These are phyloP conservation scores for Adansonia grandidieri DNA, from an alignment of 441 rosid species.

Conservation along the genomic window DNA sequence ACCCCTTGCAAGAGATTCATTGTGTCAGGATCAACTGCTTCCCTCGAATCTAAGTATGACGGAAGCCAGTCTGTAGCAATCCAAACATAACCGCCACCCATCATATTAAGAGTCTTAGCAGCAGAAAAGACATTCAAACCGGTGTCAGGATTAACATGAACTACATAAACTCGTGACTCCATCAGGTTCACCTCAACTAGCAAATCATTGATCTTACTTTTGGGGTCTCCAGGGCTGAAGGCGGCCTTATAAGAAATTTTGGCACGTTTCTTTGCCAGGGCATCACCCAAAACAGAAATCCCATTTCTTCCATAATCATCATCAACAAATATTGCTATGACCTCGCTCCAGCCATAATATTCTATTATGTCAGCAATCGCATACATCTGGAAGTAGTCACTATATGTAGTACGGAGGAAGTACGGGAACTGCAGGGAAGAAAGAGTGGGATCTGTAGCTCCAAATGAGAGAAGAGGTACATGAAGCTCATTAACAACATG, in stretches of 20 bases:
- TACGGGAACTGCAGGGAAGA: constrained; percentile 66
- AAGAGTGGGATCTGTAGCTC: constrained; percentile 89
- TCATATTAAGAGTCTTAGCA: constrained; percentile 81
- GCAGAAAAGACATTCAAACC: constrained; percentile 66
- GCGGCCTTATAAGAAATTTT: constrained; percentile 79
- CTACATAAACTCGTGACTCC: constrained; percentile 90
- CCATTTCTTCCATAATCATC: constrained; percentile 93
- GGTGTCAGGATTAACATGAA: constrained; percentile 86
- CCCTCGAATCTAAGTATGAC: constrained; percentile 65
- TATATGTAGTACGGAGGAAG: constrained; percentile 67
- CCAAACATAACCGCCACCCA: constrained; percentile 79
- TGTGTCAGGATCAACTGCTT: constrained; percentile 41
- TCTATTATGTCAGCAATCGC: constrained; percentile 76
- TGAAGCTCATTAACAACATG: constrained; percentile 84
- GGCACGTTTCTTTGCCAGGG: constrained; percentile 70
- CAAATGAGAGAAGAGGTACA: constrained; percentile 81
- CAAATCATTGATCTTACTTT: constrained; percentile 51
- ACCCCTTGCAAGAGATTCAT: constrained; percentile 87
- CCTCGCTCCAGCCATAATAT: constrained; percentile 72
- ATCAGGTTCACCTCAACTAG: constrained; percentile 58
- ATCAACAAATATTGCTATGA: constrained; percentile 75
- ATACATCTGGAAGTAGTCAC: constrained; percentile 78
- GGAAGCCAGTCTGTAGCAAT: constrained; percentile 95
- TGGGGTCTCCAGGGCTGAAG: constrained; percentile 60
- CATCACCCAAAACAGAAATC: constrained; percentile 73